These are phyloP conservation scores for Blastocystis sp. DNA, from an alignment of 352 stramenopile species.

Conservation along the genomic window DNA sequence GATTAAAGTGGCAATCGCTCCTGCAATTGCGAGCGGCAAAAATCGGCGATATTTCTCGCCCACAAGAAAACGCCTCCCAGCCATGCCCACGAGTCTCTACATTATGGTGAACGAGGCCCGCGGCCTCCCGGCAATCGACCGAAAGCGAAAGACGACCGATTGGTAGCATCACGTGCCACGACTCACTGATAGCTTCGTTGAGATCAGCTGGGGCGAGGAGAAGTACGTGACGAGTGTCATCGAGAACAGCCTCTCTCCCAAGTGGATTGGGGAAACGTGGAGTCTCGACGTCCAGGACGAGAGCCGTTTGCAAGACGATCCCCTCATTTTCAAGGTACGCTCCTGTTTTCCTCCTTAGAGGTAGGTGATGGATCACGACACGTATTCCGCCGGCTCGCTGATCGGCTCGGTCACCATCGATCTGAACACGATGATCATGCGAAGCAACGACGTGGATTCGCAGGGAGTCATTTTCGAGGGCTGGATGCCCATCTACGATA, in stretches of 20 bases:
- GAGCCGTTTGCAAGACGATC: conserved; percentile 92
- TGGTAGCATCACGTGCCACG: conserved; percentile 28
- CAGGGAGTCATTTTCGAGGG: conserved; percentile 79
- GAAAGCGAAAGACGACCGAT: conserved; percentile 76
- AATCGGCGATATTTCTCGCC: neutral
- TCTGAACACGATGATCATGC: conserved; percentile 94
- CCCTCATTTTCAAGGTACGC: conserved; percentile 90
- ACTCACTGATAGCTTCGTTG: conserved; percentile 75
- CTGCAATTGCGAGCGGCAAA: neutral
- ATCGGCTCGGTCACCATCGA: conserved; percentile 95
- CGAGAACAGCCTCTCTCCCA: conserved; percentile 88
- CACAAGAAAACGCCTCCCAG: neutral
- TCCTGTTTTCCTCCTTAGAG: conserved; percentile 43
- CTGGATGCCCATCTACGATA: conserved; percentile 97
- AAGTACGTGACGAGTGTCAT: conserved; percentile 83
- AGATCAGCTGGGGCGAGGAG: conserved; percentile 82
- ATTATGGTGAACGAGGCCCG: conserved; percentile 83
- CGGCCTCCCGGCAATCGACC: conserved; percentile 82
- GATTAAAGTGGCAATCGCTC: neutral
- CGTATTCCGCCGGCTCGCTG: conserved; percentile 86
- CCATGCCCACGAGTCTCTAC: conserved; percentile 86
- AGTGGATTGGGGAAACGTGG: conserved; percentile 94
- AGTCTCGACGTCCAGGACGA: conserved; percentile 94
- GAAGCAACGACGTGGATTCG: conserved; percentile 69
- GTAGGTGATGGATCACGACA: conserved; percentile 87